These are phyloP conservation scores for Thermoascus crustaceus DNA, from an alignment of 2,329 filamentous ascomycete species.

Conservation along the genomic window DNA sequence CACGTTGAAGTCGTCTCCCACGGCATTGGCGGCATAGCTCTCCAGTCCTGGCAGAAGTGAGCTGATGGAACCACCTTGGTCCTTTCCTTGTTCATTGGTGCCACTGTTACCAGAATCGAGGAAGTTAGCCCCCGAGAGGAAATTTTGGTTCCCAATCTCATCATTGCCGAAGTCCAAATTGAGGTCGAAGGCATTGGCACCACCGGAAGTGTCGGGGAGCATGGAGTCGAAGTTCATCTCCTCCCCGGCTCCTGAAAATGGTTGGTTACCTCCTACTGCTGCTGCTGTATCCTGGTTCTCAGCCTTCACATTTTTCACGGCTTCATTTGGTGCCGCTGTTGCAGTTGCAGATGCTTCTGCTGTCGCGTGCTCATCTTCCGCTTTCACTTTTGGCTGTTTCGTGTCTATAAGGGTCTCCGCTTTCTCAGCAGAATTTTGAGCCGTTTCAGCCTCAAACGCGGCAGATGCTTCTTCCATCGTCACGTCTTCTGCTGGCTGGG, in stretches of 20 bases:
- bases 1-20: constrained; percentile 30
- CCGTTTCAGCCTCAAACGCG: constrained; percentile 10
- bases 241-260: constrained; percentile 18
- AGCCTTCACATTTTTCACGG: constrained; percentile 15
- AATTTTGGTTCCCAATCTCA: constrained; percentile 29
- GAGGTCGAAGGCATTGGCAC: constrained; percentile 30
- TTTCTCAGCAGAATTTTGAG: constrained; percentile 13
- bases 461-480: constrained; percentile 19
- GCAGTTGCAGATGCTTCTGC: constrained; percentile 6
- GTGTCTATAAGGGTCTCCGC: constrained; percentile 10
- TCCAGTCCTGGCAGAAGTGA: constrained; percentile 24
- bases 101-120: constrained; percentile 11
- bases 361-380: constrained; percentile 5
- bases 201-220: constrained; percentile 25
- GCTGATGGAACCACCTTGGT: constrained; percentile 15
- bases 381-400: constrained; percentile 13
- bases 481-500: constrained; percentile 21
- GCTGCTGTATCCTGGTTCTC: constrained; percentile 16
- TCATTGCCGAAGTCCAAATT: constrained; percentile 34
- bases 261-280: constrained; percentile 14
- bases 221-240: constrained; percentile 36
- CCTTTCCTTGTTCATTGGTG: constrained; percentile 10
- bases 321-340: constrained; percentile 9
- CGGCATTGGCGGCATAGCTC: constrained; percentile 21
- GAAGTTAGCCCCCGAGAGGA: constrained; percentile 27